These are phyloP conservation scores for Ogataea haglerorum DNA, from an alignment of 805 yeast species.

Conservation along the genomic window DNA sequence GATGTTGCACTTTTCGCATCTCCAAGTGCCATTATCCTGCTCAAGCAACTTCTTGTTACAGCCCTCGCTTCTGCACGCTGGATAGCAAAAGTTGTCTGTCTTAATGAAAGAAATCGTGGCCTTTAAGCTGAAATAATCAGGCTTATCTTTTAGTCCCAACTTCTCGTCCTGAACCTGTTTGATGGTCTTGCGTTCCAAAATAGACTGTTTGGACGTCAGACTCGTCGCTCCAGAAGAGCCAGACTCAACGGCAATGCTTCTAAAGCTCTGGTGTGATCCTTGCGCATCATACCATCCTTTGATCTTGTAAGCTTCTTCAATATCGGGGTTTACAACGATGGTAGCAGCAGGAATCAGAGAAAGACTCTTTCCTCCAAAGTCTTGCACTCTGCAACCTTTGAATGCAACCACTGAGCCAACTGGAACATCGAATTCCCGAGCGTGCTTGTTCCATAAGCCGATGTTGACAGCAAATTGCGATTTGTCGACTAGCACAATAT, in stretches of 20 bases:
- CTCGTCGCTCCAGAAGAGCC: slow-evolving; percentile 33
- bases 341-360: slow-evolving; percentile 79
- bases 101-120: slow-evolving; percentile 71
- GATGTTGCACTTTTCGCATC: slow-evolving; percentile 88
- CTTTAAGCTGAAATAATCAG: slow-evolving; percentile 73
- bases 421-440: slow-evolving; percentile 68
- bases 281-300: slow-evolving; percentile 94
- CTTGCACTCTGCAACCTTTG: slow-evolving; percentile 86
- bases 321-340: slow-evolving; percentile 77
- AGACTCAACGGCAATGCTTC: slow-evolving; percentile 54
- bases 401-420: slow-evolving; percentile 85
- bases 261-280: slow-evolving; percentile 63
- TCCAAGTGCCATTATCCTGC: slow-evolving; percentile 72
- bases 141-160: slow-evolving; percentile 70
- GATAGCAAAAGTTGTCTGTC: slow-evolving; percentile 78
- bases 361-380: slow-evolving; percentile 81
- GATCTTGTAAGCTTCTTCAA: slow-evolving; percentile 79
- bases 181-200: slow-evolving; percentile 62
- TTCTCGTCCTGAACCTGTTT: slow-evolving; percentile 61
- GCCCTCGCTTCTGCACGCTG: slow-evolving; percentile 75
- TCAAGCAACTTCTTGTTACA: slow-evolving; percentile 86
- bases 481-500: slow-evolving; percentile 81
- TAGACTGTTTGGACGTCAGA: slow-evolving; percentile 37
- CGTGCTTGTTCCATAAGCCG: slow-evolving; percentile 89
- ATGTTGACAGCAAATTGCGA: slow-evolving; percentile 69